Conservation (phyloP, 2,329 filamentous ascomycete genomes). For the Colletotrichum noveboracense region DNA sequence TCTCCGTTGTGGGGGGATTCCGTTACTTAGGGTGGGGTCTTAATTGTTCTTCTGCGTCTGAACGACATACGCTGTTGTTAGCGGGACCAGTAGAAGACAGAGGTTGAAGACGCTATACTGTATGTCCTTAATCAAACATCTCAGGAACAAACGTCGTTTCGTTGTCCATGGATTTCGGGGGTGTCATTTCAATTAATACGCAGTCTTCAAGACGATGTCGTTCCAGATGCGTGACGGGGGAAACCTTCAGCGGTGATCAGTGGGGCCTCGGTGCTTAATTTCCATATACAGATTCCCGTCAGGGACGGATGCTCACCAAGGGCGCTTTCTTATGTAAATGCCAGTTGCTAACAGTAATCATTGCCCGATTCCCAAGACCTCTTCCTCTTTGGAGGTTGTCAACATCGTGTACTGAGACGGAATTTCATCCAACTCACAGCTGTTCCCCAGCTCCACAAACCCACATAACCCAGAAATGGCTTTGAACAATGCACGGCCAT, state of each 20-base stretch:
- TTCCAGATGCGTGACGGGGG: not conserved
- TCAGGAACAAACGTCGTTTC: too few relatives aligned
- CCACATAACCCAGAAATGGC: not conserved
- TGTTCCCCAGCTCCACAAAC: not conserved
- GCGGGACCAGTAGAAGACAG: not conserved
- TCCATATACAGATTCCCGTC: not conserved
- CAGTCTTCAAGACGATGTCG: not conserved
- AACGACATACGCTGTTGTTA: not conserved
- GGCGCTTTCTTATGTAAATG: not conserved
- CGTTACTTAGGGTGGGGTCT: too few relatives aligned
- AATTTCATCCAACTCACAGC: not conserved
- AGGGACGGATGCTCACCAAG: not conserved
- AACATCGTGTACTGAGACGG: not conserved
- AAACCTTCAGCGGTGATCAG: not conserved
- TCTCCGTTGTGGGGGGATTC: too few relatives aligned
- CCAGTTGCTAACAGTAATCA: not conserved
- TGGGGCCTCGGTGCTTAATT: not conserved
- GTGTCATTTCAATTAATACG: not conserved
- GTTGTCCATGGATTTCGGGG: not conserved
- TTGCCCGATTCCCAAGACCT: not conserved
- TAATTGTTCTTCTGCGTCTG: not conserved
- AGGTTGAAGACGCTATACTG: not conserved
- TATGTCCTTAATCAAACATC: not conserved
- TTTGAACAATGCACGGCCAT: not conserved
- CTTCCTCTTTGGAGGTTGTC: accelerated